Percentiles rank a stretch among this genome's conserved stretches.
Evolutionary conservation across 495 filamentous ascomycete genomes (phyloP).

Genomic region (Cercophora scortea): DNA sequence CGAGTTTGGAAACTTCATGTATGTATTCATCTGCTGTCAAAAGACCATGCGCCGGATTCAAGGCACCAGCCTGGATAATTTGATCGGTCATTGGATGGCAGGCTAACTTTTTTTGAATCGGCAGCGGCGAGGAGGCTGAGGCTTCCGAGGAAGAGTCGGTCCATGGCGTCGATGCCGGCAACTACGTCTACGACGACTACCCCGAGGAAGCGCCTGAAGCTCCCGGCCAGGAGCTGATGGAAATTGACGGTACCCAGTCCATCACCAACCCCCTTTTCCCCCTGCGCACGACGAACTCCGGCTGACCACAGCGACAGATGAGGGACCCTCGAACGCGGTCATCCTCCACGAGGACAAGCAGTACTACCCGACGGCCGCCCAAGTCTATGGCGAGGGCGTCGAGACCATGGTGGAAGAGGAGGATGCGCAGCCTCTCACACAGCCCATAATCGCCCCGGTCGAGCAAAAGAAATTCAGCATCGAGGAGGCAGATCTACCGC

Average conservation of each 20-base stretch:
- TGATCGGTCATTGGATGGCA: background rate
- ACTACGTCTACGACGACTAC: constrained; percentile 75
- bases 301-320: constrained; percentile 34
- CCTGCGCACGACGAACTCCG: constrained; percentile 3
- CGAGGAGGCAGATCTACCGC: constrained; percentile 83
- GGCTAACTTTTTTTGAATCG: constrained; percentile 4
- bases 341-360: constrained; percentile 98
- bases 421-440: constrained; percentile 83
- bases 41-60: background rate
- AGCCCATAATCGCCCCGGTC: constrained; percentile 90
- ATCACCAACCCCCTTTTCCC: background rate
- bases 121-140: constrained; percentile 63
- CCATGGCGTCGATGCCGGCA: constrained; percentile 61
- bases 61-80: background rate
- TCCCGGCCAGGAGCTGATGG: constrained; percentile 82
- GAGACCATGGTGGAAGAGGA: constrained; percentile 96
- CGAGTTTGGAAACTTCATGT: constrained; percentile 33
- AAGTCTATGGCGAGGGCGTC: constrained; percentile 88
- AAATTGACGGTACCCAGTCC: constrained; percentile 63
- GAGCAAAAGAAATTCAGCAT: constrained; percentile 93
- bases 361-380: constrained; percentile 94
- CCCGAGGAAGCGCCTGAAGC: constrained; percentile 53
- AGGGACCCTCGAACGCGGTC: constrained; percentile 94
- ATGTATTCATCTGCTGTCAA: background rate
- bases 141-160: constrained; percentile 83